phyloP scores from a whole-genome alignment of 176 grass and related monocot species.

The Hyparrhenia diplandra region DNA sequence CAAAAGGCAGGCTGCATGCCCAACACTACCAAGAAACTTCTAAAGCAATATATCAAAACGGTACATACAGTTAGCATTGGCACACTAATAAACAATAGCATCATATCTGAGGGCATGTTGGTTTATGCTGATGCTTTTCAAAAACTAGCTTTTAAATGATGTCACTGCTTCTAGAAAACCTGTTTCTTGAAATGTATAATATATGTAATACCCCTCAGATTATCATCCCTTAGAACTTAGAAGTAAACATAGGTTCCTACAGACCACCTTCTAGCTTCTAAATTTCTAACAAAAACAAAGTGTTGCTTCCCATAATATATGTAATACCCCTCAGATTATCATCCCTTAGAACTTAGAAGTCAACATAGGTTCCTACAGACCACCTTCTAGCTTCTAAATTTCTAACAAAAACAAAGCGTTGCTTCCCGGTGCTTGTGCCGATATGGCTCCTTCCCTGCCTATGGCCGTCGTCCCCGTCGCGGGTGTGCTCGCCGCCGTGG shows the following conservation, averaged over 20 bases:
- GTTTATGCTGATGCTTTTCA: neutral
- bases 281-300: neutral
- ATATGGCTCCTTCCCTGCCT: no score
- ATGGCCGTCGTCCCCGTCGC: no score
- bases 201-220: neutral
- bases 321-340: neutral
- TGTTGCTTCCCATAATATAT: neutral
- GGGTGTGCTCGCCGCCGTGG: no score
- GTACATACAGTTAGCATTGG: neutral
- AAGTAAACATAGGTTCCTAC: neutral
- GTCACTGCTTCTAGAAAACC: neutral
- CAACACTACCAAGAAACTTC: constrained; percentile 2
- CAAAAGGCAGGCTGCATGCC: neutral
- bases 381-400: neutral
- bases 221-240: neutral
- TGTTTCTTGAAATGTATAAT: neutral
- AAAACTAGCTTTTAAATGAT: neutral
- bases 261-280: neutral
- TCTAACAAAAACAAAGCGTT: neutral
- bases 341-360: neutral
- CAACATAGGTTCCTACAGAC: neutral
- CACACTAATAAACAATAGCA: neutral
- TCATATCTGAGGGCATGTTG: neutral
- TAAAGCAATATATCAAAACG: neutral
- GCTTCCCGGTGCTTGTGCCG: no score